A percentile compares a stretch with the other conserved stretches of the same genome.
Conservation (phyloP, 169 alveolate genomes). For the Plasmodium berghei region DNA sequence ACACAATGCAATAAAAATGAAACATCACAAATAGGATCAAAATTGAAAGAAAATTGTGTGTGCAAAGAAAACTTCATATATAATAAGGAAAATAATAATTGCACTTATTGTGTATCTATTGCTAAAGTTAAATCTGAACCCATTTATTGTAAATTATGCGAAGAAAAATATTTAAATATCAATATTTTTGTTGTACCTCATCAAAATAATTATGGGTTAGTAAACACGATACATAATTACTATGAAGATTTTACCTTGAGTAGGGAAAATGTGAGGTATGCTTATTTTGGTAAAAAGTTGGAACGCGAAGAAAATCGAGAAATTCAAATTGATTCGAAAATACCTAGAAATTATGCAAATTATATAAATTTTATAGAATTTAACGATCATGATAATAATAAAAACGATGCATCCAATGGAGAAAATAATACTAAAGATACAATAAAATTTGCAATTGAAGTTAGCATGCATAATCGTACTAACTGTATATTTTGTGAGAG, state of each 20-base stretch:
- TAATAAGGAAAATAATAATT: slow-evolving; percentile 21
- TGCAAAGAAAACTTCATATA: slow-evolving; percentile 62
- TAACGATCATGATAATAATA: neutral
- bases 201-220: slow-evolving; percentile 61
- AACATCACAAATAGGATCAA: slow-evolving; percentile 53
- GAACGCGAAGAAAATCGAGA: neutral
- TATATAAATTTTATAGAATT: slow-evolving; percentile 1
- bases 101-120: slow-evolving; percentile 52
- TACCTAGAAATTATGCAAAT: too few species aligned
- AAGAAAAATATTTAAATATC: slow-evolving; percentile 26
- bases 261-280: slow-evolving; percentile 16
- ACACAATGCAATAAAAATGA: slow-evolving; percentile 21
- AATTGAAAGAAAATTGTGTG: slow-evolving; percentile 14
- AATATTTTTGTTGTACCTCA: slow-evolving; percentile 25
- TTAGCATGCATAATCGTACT: slow-evolving; percentile 65
- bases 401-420: neutral
- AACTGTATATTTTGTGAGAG: slow-evolving; percentile 80
- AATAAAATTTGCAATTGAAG: slow-evolving; percentile 67
- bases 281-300: slow-evolving; percentile 25
- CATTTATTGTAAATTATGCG: slow-evolving; percentile 61
- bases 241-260: slow-evolving; percentile 52
- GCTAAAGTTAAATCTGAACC: slow-evolving; percentile 46
- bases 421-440: neutral
- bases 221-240: slow-evolving; percentile 18
- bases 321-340: too few species aligned